Conservation (phyloP, 352 stramenopile genomes). For the Blastocystis sp. region DNA sequence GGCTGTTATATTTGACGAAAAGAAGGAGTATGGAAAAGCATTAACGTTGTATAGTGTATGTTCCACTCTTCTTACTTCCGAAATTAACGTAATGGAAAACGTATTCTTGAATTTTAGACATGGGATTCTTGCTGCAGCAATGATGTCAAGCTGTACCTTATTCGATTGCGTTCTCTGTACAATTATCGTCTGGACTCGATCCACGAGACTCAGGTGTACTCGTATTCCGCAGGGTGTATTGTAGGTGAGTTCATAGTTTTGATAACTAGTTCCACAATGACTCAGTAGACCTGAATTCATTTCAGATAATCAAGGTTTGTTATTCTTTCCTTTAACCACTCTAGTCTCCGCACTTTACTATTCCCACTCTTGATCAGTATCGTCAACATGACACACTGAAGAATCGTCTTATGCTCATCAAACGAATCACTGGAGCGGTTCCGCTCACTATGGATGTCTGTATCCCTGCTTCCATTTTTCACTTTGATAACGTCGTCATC, state of each 20-base stretch:
- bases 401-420: background rate
- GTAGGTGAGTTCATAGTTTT: background rate
- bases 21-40: background rate
- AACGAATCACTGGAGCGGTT: background rate
- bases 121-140: slow-evolving; percentile 18
- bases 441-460: background rate
- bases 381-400: background rate
- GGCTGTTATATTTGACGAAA: background rate
- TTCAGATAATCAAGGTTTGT: background rate
- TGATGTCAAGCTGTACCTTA: background rate
- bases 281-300: background rate
- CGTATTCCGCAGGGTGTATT: background rate
- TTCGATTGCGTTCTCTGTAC: slow-evolving; percentile 8
- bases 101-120: background rate
- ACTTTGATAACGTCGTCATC: background rate
- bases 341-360: background rate
- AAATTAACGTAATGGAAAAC: background rate
- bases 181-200: slow-evolving; percentile 12
- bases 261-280: background rate
- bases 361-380: background rate
- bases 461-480: background rate
- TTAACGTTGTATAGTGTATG: slow-evolving; percentile 16
- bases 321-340: background rate
- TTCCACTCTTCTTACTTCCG: slow-evolving; percentile 1
- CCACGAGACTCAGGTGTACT: background rate